Conservation (phyloP, 148 eudicot species). For the Drosera capensis region DNA sequence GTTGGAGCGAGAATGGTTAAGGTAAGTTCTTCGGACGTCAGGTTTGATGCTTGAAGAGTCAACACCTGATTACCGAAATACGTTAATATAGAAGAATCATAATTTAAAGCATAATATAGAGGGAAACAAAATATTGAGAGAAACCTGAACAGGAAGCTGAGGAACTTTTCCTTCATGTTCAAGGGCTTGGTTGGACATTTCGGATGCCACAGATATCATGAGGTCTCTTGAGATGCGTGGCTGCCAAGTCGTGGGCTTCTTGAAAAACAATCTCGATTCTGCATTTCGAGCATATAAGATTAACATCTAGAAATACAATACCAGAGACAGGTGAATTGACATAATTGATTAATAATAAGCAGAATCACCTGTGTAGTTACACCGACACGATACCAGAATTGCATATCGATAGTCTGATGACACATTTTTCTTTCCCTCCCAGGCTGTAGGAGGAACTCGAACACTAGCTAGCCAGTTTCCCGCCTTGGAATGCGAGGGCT, state of each 20-base stretch:
- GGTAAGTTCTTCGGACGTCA: conserved; percentile 73
- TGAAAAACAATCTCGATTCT: conserved; percentile 90
- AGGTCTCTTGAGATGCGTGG: conserved; percentile 83
- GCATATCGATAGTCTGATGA: conserved; percentile 57
- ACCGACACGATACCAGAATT: conserved; percentile 77
- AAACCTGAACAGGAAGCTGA: conserved; percentile 94
- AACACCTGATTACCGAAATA: conserved; percentile 45
- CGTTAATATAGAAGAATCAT: conserved; percentile 7
- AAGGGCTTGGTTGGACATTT: conserved; percentile 53
- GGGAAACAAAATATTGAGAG: too few relatives aligned
- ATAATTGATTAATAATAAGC: too few relatives aligned
- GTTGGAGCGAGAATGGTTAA: conserved; percentile 92
- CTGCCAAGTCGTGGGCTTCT: conserved; percentile 77
- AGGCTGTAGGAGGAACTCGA: conserved; percentile 21
- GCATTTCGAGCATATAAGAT: conserved; percentile 7
- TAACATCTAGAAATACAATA: neutral
- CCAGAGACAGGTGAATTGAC: too few relatives aligned
- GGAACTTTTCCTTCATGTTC: conserved; percentile 38
- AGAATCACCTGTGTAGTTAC: conserved; percentile 78
- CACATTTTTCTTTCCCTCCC: conserved; percentile 24
- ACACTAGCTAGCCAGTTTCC: conserved; percentile 30
- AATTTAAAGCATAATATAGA: neutral
- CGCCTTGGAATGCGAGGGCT: conserved; percentile 19
- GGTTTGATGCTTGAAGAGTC: conserved; percentile 96
- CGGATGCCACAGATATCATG: conserved; percentile 92